Evolutionary conservation across 441 rosid genomes (phyloP).

Genomic region (Bocquillonia castaneifolia): DNA sequence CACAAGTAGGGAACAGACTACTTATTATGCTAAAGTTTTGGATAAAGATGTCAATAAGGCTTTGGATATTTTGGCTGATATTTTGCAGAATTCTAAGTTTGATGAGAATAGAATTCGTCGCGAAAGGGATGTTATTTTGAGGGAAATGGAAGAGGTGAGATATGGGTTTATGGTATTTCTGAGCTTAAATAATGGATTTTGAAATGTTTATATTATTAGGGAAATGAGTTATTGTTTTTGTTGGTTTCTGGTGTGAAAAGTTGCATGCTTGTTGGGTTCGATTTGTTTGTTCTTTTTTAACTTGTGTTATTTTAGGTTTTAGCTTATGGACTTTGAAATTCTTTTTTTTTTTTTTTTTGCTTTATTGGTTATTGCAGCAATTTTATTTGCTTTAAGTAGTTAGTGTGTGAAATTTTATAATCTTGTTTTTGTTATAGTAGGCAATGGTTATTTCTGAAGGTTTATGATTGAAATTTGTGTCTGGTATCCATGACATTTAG

Average conservation of each 20-base stretch:
- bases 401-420: too few species aligned
- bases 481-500: too few species aligned
- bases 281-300: too few species aligned
- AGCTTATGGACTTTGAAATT: not conserved
- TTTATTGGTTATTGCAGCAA: not conserved
- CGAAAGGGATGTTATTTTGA: slow-evolving; percentile 82
- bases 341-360: not conserved
- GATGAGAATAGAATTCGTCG: slow-evolving; percentile 62
- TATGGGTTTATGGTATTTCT: too few species aligned
- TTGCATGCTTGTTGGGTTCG: not conserved
- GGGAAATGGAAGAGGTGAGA: slow-evolving; percentile 96
- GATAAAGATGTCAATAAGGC: slow-evolving; percentile 64
- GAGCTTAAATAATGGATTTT: too few species aligned
- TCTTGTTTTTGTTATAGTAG: too few species aligned
- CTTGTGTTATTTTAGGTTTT: not conserved
- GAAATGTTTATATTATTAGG: too few species aligned
- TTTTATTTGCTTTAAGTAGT: too few species aligned
- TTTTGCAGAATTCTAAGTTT: slow-evolving; percentile 82
- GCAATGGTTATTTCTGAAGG: too few species aligned
- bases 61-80: slow-evolving; percentile 73
- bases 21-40: slow-evolving; percentile 80
- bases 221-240: not conserved
- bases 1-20: slow-evolving; percentile 88
- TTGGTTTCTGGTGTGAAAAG: not conserved
- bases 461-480: too few species aligned